Conservation (phyloP, 1,284 basidiomycete genomes). For the Moesziomyces globuligerus region DNA sequence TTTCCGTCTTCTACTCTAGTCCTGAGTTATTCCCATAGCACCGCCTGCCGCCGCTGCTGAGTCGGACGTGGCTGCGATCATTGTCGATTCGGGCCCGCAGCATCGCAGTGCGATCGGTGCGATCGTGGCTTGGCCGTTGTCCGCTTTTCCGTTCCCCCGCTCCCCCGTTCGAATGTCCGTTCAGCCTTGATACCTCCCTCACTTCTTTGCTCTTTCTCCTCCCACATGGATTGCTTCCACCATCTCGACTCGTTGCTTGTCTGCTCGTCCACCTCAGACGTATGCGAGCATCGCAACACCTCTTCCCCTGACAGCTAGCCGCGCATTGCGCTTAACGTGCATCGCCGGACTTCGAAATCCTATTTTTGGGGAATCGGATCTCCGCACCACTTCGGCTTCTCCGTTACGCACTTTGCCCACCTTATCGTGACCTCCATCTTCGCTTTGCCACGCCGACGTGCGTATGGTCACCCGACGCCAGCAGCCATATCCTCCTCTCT, state of each 20-base stretch:
- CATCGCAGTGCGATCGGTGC: too few relatives aligned
- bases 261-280: background rate
- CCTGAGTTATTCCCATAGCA: too few relatives aligned
- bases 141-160: background rate
- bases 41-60: too few relatives aligned
- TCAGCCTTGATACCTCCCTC: background rate
- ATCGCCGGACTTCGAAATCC: slow-evolving; percentile 10
- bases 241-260: background rate
- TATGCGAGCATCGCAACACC: background rate
- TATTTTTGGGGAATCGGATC: slow-evolving; percentile 2
- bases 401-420: background rate
- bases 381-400: slow-evolving; percentile 1
- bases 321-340: background rate
- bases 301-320: background rate
- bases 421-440: slow-evolving; percentile 1
- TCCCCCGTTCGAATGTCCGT: background rate
- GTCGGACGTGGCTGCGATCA: background rate
- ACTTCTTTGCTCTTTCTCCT: background rate
- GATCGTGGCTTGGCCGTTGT: background rate
- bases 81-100: too few relatives aligned
- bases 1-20: too few relatives aligned
- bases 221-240: background rate
- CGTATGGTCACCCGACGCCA: too few relatives aligned
- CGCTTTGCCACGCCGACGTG: background rate
- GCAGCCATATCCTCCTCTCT: too few relatives aligned